These are phyloP conservation scores for Rubia tinctorum DNA, from an alignment of 305 asterid genomes.

Conservation along the genomic window DNA sequence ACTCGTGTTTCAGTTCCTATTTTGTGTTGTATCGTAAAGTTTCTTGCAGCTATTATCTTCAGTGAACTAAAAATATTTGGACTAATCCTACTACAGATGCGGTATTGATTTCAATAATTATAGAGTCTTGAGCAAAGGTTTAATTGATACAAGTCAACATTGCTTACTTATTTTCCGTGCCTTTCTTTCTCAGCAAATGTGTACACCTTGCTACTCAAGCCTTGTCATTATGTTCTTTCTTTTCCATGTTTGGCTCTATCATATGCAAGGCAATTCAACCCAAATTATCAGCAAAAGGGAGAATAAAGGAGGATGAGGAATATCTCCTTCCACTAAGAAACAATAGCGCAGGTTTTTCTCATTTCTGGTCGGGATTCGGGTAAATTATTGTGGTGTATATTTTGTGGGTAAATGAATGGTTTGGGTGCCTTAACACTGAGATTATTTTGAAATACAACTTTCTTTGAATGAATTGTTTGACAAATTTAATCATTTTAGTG, in stretches of 20 bases:
- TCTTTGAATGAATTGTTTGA: too few species aligned
- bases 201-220: background rate
- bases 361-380: slow-evolving; percentile 96
- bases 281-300: slow-evolving; percentile 54
- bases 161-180: background rate
- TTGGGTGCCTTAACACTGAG: too few species aligned
- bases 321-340: too few species aligned
- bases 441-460: too few species aligned
- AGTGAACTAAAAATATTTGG: too few species aligned
- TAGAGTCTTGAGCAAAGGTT: slow-evolving; percentile 88
- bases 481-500: too few species aligned
- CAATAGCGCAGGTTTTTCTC: too few species aligned
- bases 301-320: slow-evolving; percentile 43
- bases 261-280: slow-evolving; percentile 81
- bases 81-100: too few species aligned
- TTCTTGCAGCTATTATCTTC: too few species aligned
- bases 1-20: too few species aligned
- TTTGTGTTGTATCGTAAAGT: too few species aligned
- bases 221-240: slow-evolving; percentile 1
- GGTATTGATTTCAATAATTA: slow-evolving; percentile 79
- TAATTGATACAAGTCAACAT: slow-evolving; percentile 10
- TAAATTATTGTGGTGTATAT: slow-evolving; percentile 19
- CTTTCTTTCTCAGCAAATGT: slow-evolving; percentile 3
- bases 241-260: slow-evolving; percentile 72
- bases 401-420: too few species aligned